These are phyloP conservation scores for Metarhizium robertsii DNA, from an alignment of 2,329 filamentous ascomycete genomes.

Conservation along the genomic window DNA sequence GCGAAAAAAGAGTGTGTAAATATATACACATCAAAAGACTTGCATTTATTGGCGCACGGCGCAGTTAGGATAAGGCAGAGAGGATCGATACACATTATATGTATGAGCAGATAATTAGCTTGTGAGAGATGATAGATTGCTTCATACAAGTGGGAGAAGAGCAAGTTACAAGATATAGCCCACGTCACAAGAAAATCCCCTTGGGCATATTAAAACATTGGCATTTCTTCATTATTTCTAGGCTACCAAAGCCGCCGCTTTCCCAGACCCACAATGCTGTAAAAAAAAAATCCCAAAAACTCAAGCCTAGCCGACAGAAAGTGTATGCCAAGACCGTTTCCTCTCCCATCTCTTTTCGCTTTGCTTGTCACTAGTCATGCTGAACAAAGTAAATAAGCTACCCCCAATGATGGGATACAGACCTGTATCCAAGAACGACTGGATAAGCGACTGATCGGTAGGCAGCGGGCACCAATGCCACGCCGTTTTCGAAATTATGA, in stretches of 20 bases:
- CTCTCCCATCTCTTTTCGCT: background rate
- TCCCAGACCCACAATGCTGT: background rate
- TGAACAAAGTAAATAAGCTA: background rate
- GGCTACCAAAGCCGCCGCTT: background rate
- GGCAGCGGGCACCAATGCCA: background rate
- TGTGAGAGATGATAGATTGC: too few species aligned
- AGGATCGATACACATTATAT: background rate
- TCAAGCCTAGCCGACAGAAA: background rate
- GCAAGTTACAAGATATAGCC: background rate
- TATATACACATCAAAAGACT: background rate
- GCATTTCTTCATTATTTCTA: slow-evolving; percentile 1
- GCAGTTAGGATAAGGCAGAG: background rate
- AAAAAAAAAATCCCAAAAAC: background rate
- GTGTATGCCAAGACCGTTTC: background rate
- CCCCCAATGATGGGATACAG: background rate
- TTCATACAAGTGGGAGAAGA: too few species aligned
- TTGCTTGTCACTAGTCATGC: background rate
- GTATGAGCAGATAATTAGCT: too few species aligned
- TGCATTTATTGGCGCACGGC: background rate
- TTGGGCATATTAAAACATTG: background rate
- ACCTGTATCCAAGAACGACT: background rate
- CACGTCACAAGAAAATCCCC: background rate
- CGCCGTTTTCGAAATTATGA: background rate
- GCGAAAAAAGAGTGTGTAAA: background rate
- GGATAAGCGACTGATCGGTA: background rate